Evolutionary conservation across 1,284 basidiomycete genomes (phyloP), one percentile per base, ranked within the genome.

Genomic region (Ganoderma multipileum): DNA sequence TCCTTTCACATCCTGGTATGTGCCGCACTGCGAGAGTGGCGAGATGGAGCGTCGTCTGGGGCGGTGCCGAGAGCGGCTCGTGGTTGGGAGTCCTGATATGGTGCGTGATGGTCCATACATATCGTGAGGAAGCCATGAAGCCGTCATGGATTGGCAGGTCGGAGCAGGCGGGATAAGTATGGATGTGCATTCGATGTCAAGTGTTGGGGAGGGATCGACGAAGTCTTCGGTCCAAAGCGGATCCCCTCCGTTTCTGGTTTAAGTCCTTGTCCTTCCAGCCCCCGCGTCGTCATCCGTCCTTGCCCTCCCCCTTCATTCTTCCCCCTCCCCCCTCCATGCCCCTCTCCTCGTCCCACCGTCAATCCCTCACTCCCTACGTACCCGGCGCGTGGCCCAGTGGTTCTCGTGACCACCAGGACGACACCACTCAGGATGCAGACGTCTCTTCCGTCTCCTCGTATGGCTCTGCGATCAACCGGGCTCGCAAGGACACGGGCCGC

Each of bases 361-460:
- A 73, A 50, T 67, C 75, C 20, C 71, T 73, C 20, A 73, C 72
- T 11, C 77, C 78, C 1, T 73, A 73, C 64, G 67, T 77, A 39
- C 77, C 78, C 33, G 78, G 77, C 57, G 77, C 77, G 8, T 79
- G 77, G 78, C 77, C 78, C 16, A 73, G 68, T 44, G 16, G 55
- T n/a, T 74, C 75, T 20, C 55, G 68, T n/a, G 69, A 74, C 28
- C 61, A 69, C 57, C 58, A 71, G 44, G 65, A 67, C 54, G 47
- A 64, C 36, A 26, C 63, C 23, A 8, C 52, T 23, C 57, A 57
- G 61, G 69, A 70, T 63, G 62, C 68, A 28, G 68, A 67, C 62
- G 61, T 65, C 57, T 65, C 64, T 16, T 68, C 70, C 52, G 60
- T 65, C 16, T 68, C 68, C 12, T 66, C 59, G 14, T 57, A 57